Evolutionary conservation across 208 protist species (phyloP), one percentile per base, ranked within the genome.

Genomic region (Blechomonas ayalai): DNA sequence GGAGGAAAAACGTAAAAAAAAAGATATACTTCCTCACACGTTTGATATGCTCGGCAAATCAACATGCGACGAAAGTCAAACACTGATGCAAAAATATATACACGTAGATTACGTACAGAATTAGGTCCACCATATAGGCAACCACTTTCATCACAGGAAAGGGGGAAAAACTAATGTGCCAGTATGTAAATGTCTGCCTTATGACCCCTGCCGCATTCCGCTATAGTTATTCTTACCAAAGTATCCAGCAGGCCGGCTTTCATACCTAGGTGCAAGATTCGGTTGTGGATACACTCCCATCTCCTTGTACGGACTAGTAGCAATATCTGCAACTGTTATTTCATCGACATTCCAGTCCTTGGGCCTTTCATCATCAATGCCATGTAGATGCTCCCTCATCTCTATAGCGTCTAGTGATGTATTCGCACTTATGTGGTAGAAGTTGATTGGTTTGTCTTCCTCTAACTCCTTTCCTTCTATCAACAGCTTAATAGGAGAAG

Each of bases 301-400:
- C 45, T 92, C 84, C 51, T 84, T 86, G 59, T 87, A 92, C 9
- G 84, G 84, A 35, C 77, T 92, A 15, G 20, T 54, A 10, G 36
- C 32, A 4, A 69, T 7, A 29, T 67, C 58, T 3, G 79, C 68
- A 3, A 64, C 52, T 9, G 66, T 78, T 31, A 92, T 85, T 43
- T 92, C 84, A 47, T 90, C 80, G 8, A 90, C 67, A 34, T 81
- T 92, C 81, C 84, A 92, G 48, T 92, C 81, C 55, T 73, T 79
- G 0, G 68, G 75, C 12, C 67, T 47, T 35, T 72, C 63, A 1
- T 47, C 50, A 1, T 79, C 75, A 13, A 55, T 72, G 38, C 87
- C 71, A 4, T 61, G 49, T 12, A 90, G 45, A 40, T 89, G 74
- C 42, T 92, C 81, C 12, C 68, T 49, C n/a, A 74, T 55, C 32